Percentiles rank a stretch among this genome's conserved stretches.
Conservation (phyloP, 2,329 filamentous ascomycete species). For the Alternaria sp. region DNA sequence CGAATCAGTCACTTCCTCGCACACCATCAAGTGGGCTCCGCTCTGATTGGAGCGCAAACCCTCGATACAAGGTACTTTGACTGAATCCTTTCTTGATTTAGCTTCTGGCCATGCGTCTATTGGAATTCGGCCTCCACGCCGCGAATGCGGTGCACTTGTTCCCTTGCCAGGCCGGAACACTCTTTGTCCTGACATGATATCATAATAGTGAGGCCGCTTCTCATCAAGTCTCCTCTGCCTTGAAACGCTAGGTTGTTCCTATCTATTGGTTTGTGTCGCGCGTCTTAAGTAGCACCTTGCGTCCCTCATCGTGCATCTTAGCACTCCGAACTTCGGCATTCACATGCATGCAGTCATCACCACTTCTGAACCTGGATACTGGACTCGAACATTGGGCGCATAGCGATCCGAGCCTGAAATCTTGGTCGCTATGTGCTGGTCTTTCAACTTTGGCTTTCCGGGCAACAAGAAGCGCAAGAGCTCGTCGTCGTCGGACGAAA, state of each 20-base stretch:
- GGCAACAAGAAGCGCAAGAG: constrained; percentile 42
- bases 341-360: constrained; percentile 33
- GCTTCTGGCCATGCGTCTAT: constrained; percentile 48
- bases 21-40: constrained; percentile 42
- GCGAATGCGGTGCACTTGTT: constrained; percentile 37
- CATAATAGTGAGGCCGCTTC: constrained; percentile 35
- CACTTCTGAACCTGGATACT: constrained; percentile 20
- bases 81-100: constrained; percentile 48
- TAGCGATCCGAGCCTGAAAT: constrained; percentile 35
- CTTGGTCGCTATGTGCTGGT: constrained; percentile 49
- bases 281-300: constrained; percentile 41
- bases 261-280: constrained; percentile 33
- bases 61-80: constrained; percentile 46
- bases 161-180: constrained; percentile 29
- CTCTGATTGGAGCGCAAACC: constrained; percentile 43
- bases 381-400: constrained; percentile 31
- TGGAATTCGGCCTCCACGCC: constrained; percentile 41
- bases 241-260: constrained; percentile 30
- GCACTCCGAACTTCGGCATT: constrained; percentile 40
- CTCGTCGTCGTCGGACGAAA: constrained; percentile 35
- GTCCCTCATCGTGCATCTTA: constrained; percentile 33
- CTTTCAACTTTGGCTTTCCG: constrained; percentile 44
- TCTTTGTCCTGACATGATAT: constrained; percentile 44
- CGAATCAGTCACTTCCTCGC: constrained; percentile 49
- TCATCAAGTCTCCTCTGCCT: constrained; percentile 33